Percentiles rank a stretch among this genome's conserved stretches.
These are phyloP conservation scores for Nyssa sinensis DNA, from an alignment of 148 eudicot genomes.

Conservation along the genomic window DNA sequence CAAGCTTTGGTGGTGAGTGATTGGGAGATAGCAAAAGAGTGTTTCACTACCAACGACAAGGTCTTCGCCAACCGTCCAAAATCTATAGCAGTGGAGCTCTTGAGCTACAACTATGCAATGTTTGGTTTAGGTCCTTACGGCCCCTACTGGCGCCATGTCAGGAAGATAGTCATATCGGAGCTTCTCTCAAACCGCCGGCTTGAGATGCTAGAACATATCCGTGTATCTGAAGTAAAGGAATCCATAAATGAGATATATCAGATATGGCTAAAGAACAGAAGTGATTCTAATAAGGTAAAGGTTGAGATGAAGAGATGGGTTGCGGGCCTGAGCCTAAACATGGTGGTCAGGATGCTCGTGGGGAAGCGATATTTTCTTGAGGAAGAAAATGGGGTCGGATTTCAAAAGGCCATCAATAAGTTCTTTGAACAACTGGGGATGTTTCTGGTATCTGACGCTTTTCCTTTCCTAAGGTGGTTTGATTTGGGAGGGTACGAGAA, in stretches of 20 bases:
- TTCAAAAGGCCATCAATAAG: background rate
- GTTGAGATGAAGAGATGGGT: background rate
- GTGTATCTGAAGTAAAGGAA: background rate
- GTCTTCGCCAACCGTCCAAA: background rate
- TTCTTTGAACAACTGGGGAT: background rate
- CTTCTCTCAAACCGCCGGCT: slow-evolving; percentile 8
- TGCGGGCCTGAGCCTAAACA: slow-evolving; percentile 1
- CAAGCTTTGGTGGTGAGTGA: slow-evolving; percentile 9
- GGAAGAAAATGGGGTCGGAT: background rate
- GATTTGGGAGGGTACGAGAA: slow-evolving; percentile 24
- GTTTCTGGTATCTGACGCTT: background rate
- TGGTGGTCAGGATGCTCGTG: background rate
- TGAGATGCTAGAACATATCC: background rate
- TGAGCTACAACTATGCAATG: background rate
- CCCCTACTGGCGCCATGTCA: background rate
- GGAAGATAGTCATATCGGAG: background rate
- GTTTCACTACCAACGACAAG: background rate
- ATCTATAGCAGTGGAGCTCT: background rate
- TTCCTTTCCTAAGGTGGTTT: slow-evolving; percentile 20
- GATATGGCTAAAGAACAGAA: background rate
- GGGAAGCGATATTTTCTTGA: background rate
- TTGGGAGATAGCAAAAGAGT: slow-evolving; percentile 2
- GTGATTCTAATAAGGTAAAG: background rate
- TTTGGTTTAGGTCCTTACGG: background rate
- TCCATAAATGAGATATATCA: background rate